Conservation (phyloP, 2,329 filamentous ascomycete species). For the Dactylellina haptotyla region DNA sequence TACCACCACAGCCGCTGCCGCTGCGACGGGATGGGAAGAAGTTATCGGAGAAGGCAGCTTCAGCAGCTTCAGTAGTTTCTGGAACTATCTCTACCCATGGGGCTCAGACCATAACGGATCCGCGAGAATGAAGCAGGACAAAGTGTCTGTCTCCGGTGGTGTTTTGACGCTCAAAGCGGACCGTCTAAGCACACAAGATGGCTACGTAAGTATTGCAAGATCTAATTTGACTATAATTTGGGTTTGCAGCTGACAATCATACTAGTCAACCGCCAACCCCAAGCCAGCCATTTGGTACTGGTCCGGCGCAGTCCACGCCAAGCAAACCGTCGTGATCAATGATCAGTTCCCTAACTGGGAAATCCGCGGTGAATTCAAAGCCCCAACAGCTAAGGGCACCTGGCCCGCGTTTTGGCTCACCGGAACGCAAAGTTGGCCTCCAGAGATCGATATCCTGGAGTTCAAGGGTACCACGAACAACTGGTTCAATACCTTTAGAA, state of each 20-base stretch:
- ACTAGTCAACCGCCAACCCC: conserved; percentile 58
- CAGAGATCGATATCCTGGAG: conserved; percentile 71
- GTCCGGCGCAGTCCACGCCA: conserved; percentile 64
- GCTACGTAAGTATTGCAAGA: conserved; percentile 52
- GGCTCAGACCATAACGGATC: conserved; percentile 70
- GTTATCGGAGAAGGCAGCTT: conserved; percentile 52
- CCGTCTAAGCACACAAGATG: conserved; percentile 62
- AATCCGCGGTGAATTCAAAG: conserved; percentile 63
- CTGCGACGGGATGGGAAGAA: conserved; percentile 31
- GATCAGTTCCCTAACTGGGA: conserved; percentile 62
- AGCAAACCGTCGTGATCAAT: conserved; percentile 61
- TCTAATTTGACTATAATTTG: too few species aligned
- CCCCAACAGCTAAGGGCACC: conserved; percentile 62
- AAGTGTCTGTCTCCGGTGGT: conserved; percentile 63
- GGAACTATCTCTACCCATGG: conserved; percentile 69
- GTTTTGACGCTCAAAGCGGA: conserved; percentile 65
- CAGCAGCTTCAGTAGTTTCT: conserved; percentile 60
- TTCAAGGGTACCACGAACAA: conserved; percentile 71
- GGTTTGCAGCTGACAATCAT: too few species aligned
- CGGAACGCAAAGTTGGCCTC: conserved; percentile 68
- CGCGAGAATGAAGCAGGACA: conserved; percentile 67
- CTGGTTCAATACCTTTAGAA: conserved; percentile 69
- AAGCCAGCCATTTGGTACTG: conserved; percentile 66
- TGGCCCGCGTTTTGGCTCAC: conserved; percentile 72
- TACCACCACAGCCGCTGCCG: background rate